These are phyloP conservation scores for Daldinia sp. DNA, from an alignment of 2,329 filamentous ascomycete genomes.

Conservation along the genomic window DNA sequence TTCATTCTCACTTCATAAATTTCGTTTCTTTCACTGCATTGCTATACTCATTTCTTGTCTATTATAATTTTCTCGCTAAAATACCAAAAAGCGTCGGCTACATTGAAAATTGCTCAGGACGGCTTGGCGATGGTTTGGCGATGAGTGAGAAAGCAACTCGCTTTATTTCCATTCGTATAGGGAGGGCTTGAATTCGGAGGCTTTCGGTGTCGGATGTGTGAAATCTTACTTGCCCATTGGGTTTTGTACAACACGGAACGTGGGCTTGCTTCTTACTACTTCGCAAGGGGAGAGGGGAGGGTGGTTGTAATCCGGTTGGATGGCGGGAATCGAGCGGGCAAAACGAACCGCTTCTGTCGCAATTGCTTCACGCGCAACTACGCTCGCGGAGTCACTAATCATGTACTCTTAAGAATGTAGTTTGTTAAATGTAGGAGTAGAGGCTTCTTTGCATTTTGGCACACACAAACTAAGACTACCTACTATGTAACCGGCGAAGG, in stretches of 20 bases:
- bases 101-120: conserved; percentile 16
- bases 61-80: conserved; percentile 22
- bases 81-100: conserved; percentile 31
- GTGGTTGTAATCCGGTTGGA: conserved; percentile 15
- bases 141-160: not conserved
- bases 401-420: conserved; percentile 33
- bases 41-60: conserved; percentile 21
- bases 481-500: conserved; percentile 8
- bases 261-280: conserved; percentile 10
- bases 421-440: conserved; percentile 16
- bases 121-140: not conserved
- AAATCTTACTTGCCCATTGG: conserved; percentile 8
- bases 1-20: conserved; percentile 17
- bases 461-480: too few relatives aligned
- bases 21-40: conserved; percentile 19
- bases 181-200: conserved; percentile 9
- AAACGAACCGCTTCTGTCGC: not conserved
- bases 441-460: conserved; percentile 25
- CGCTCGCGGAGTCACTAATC: conserved; percentile 30
- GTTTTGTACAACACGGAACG: conserved; percentile 32
- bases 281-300: not conserved
- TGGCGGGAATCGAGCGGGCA: not conserved
- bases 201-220: not conserved
- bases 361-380: conserved; percentile 21
- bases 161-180: conserved; percentile 14